Evolutionary conservation across 108 stramenopile genomes (phyloP), one percentile per base, ranked within the genome.

Genomic region (Parmales sp.): DNA sequence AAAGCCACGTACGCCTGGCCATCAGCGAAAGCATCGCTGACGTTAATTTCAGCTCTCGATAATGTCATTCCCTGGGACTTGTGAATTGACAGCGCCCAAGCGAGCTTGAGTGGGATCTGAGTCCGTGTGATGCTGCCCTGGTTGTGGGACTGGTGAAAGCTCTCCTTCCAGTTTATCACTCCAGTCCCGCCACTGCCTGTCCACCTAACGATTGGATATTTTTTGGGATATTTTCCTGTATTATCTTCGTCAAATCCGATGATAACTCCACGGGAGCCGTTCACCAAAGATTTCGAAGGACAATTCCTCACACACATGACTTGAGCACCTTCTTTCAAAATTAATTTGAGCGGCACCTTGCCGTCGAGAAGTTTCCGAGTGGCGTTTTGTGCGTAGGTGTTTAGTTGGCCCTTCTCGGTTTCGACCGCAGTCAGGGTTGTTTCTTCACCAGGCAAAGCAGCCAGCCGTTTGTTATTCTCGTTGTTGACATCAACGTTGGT

Each of bases 1-100:
- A 90, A 76, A 0, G 93, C 93, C 2, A 91, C 90, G 77, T 91
- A 94, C 51, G 87, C 86, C 68, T 91, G 89, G 34, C 90, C 93
- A 36, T 65, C 66, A 13, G 82, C 82, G 76, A 94, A 94, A 41
- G 78, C 79, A 28, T 82, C 76, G 7, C 45, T 37, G 28, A 94
- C 67, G 49, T 82, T 67, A 25, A 88, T 77, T 31, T 81, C 74
- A 18, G 84, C 46, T 25, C 68, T 72, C 46, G 79, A 78, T 18
- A 91, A 69, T 1, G 90, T 88, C 85, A 88, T 86, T 20, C 93
- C 93, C 66, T 94, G 93, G 37, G 80, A 76, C 67, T 90, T 90
- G 73, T 94, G 90, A 28, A 94, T 69, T 13, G 86, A 85, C 7
- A 88, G 65, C 13, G 88, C 85, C 85, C 88, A 91, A 18, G 86